phyloP scores from a whole-genome alignment of 192 early-diverging fungal genomes.

The Thoreauomyces humboldtii region DNA sequence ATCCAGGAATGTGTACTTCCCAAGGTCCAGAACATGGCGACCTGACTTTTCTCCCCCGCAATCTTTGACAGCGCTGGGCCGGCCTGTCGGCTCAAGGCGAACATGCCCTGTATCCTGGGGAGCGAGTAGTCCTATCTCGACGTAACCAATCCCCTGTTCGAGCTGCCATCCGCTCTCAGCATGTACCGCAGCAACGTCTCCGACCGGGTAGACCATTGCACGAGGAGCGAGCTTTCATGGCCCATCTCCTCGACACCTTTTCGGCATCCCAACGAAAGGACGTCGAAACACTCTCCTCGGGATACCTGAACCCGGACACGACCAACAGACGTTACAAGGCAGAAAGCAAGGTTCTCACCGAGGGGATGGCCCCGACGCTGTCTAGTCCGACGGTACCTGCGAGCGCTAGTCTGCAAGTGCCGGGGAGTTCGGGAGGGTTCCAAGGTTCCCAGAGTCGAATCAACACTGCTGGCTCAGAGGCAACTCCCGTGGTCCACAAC shows the following conservation, averaged over 20 bases:
- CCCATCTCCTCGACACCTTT: constrained; percentile 6
- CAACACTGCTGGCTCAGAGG: background rate
- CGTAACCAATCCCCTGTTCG: background rate
- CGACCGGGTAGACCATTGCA: background rate
- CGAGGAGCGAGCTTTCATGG: constrained; percentile 11
- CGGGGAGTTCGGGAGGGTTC: constrained; percentile 1
- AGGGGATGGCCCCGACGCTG: background rate
- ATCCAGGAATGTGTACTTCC: background rate
- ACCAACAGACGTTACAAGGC: constrained; percentile 27
- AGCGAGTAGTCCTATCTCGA: constrained; percentile 7
- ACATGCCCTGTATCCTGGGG: constrained; percentile 13
- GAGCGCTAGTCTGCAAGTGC: too few relatives aligned
- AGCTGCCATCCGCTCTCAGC: background rate
- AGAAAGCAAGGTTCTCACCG: background rate
- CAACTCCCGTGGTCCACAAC: background rate
- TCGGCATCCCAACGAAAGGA: constrained; percentile 20
- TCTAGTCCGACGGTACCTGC: too few relatives aligned
- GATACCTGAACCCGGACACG: constrained; percentile 40
- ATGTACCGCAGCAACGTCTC: background rate
- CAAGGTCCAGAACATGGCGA: too few relatives aligned
- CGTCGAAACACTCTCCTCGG: constrained; percentile 29
- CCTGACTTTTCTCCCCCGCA: too few relatives aligned
- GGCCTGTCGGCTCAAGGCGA: constrained; percentile 6
- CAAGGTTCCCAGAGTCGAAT: background rate
- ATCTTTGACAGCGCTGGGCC: constrained; percentile 5